Evolutionary conservation across 2,329 filamentous ascomycete genomes (phyloP).

Genomic region (Epichloe brachyelytri): DNA sequence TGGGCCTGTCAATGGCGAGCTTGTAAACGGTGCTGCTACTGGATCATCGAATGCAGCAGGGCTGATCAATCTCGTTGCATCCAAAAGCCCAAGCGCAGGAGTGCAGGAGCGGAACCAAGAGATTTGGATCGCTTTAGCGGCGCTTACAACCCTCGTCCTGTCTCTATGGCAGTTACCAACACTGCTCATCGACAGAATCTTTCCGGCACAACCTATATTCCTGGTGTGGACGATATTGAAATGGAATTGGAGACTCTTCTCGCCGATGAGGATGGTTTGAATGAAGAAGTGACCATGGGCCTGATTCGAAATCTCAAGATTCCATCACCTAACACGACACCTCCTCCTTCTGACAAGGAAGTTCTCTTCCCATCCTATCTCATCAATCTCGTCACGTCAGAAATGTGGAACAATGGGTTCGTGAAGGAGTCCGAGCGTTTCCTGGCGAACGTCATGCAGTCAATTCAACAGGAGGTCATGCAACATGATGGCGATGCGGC

Average conservation of each 20-base stretch:
- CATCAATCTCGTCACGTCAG: conserved; percentile 96
- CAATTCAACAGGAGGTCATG: conserved; percentile 98
- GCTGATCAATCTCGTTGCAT: conserved; percentile 91
- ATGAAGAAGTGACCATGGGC: conserved; percentile 93
- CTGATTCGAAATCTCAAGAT: conserved; percentile 96
- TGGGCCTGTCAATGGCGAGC: conserved; percentile 57
- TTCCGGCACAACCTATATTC: conserved; percentile 64
- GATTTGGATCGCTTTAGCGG: conserved; percentile 83
- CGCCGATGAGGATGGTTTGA: conserved; percentile 88
- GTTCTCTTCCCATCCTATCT: conserved; percentile 97
- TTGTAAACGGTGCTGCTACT: conserved; percentile 24
- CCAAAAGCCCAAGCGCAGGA: conserved; percentile 94
- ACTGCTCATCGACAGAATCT: conserved; percentile 56
- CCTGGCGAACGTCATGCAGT: conserved; percentile 98
- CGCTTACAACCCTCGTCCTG: conserved; percentile 85
- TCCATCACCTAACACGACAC: conserved; percentile 71
- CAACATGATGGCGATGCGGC: conserved; percentile 95
- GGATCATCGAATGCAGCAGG: conserved; percentile 50
- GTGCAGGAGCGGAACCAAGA: conserved; percentile 74
- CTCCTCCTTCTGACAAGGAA: conserved; percentile 93
- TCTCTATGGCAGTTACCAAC: conserved; percentile 81
- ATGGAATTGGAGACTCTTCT: conserved; percentile 87
- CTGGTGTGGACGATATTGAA: conserved; percentile 81
- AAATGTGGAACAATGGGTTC: conserved; percentile 99
- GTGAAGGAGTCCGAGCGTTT: conserved; percentile 99